Evolutionary conservation across 148 eudicot genomes (phyloP).

Genomic region (Fagopyrum tataricum): DNA sequence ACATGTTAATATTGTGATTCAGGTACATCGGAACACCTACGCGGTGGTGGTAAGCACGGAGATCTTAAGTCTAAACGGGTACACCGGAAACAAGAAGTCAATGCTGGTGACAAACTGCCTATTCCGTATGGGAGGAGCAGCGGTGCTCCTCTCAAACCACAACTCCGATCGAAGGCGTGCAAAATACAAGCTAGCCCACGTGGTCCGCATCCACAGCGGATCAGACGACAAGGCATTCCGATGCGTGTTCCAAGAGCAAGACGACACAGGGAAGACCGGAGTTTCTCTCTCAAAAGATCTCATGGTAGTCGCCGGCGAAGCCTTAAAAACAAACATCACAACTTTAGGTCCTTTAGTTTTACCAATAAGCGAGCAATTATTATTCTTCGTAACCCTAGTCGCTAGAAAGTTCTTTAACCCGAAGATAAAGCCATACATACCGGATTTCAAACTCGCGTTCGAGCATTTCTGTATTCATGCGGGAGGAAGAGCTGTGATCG

Average conservation of each 20-base stretch:
- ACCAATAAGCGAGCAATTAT: neutral
- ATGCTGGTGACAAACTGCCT: constrained; percentile 13
- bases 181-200: constrained; percentile 10
- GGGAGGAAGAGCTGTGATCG: neutral
- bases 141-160: constrained; percentile 1
- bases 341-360: constrained; percentile 11
- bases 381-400: neutral
- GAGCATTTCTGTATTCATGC: constrained; percentile 16
- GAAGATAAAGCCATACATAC: neutral
- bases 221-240: constrained; percentile 9
- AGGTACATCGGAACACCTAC: constrained; percentile 12
- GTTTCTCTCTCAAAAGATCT: constrained; percentile 9
- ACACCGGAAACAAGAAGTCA: neutral
- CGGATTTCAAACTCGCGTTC: neutral
- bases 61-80: constrained; percentile 5
- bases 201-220: constrained; percentile 8
- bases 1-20: too few relatives aligned
- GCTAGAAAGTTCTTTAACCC: neutral
- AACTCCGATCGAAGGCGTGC: neutral
- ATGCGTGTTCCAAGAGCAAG: constrained; percentile 10
- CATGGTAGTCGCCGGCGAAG: constrained; percentile 10
- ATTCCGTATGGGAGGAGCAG: constrained; percentile 3
- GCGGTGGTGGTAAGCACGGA: constrained; percentile 13
- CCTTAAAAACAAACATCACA: constrained; percentile 11
- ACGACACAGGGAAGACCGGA: neutral